Conservation (phyloP, 164 flowering plant genomes). For the Magnolia officinalis region DNA sequence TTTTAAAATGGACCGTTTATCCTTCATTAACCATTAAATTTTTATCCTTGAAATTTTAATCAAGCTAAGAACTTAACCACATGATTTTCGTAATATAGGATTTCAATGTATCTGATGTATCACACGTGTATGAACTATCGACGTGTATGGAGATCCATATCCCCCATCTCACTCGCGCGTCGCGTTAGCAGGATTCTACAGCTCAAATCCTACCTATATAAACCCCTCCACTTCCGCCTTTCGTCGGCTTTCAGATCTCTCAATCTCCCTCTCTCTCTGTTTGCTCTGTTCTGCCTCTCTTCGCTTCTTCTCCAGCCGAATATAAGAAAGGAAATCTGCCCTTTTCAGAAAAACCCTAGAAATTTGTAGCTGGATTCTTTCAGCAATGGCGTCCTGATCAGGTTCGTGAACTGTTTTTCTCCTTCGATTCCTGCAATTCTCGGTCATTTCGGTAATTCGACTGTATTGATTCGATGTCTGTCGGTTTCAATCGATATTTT, state of each 20-base stretch:
- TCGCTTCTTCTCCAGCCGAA: neutral
- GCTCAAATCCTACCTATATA: neutral
- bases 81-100: too few relatives aligned
- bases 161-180: neutral
- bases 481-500: neutral
- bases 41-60: too few relatives aligned
- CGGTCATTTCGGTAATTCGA: neutral
- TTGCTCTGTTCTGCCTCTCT: neutral
- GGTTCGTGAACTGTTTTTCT: neutral
- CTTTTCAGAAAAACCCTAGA: neutral
- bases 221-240: neutral
- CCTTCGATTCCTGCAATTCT: neutral
- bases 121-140: too few relatives aligned
- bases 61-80: too few relatives aligned
- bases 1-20: too few relatives aligned
- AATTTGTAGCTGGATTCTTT: neutral
- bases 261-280: neutral
- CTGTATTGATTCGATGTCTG: neutral
- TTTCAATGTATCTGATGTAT: too few relatives aligned
- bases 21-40: too few relatives aligned
- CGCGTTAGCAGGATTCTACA: neutral
- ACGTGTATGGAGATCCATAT: too few relatives aligned
- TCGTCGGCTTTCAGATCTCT: neutral
- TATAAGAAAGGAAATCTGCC: neutral
- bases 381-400: constrained; percentile 1